Base-by-base conservation (phyloP, 2,329 filamentous ascomycete species). In the Xylariales sp. region DNA sequence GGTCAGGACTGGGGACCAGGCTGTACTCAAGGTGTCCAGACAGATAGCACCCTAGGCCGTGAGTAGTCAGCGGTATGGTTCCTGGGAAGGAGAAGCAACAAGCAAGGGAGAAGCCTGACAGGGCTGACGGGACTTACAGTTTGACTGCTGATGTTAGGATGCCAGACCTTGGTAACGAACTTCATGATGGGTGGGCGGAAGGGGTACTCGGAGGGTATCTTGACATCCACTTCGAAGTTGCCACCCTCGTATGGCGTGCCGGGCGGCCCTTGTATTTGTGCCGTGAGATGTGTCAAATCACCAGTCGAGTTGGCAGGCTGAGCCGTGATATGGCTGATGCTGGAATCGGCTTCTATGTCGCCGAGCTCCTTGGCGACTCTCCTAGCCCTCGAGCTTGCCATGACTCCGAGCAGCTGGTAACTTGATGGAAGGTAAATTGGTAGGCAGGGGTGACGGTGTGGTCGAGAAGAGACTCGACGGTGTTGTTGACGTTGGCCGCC, bases 1-100 rank as follows among this genome's bases (percentile, higher is more conserved):
- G 11, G 91, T 98, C 46, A 96, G 78, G 18, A 98, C 90, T 0
- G 93, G 93, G 5, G 91, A 95, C 93, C 93, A 98, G 53, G 86
- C 88, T 10, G 78, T 78, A 8, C 86, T 84, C 12, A 98, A 77
- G 0, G 90, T 97, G 60, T 98, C 93, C 41, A 98, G 81, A 59
- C 93, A 98, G 61, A 98, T 98, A 19, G 90, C 91, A 42, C 93
- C 93, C 88, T 97, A 32, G 14, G 48, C 7, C 15, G 19, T 6
- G 19, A 4, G 15, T 14, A n/a, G 11, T 29, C 25, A 29, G 16
- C 16, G 5, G 6, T 27, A 19, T 9, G 38, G 21, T 7, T 11
- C 14, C 8, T 10, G 22, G 19, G 16, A 31, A 12, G 25, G 20
- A 10, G 16, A 14, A 6, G 1, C 6, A 19, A 16, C 19, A 11